These are phyloP conservation scores for Dendrobium officinale DNA, from an alignment of 106 monocot genomes.

Conservation along the genomic window DNA sequence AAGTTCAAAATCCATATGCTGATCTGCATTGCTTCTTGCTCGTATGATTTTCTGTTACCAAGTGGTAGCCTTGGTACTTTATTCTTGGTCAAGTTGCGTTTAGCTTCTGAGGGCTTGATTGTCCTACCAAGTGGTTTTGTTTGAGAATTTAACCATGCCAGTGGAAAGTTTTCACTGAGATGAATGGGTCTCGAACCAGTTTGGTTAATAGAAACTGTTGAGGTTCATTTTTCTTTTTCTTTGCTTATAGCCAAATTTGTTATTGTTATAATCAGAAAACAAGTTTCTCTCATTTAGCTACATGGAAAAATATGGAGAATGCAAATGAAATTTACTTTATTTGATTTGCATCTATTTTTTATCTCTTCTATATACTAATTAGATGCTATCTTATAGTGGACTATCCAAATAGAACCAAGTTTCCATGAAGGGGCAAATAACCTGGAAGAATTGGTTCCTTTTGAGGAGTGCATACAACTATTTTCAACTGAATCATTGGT, in stretches of 20 bases:
- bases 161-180: neutral
- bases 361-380: neutral
- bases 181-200: neutral
- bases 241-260: neutral
- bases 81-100: neutral
- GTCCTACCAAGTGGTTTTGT: neutral
- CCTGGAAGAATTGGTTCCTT: conserved; percentile 77
- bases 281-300: neutral
- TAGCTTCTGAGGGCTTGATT: neutral
- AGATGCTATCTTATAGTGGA: conserved; percentile 44
- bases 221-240: neutral
- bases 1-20: neutral
- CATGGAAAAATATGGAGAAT: neutral
- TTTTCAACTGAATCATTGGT: conserved; percentile 61
- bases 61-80: neutral
- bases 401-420: conserved; percentile 69
- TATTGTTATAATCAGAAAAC: neutral
- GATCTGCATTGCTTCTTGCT: neutral
- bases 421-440: conserved; percentile 94
- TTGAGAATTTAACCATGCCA: neutral
- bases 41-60: neutral
- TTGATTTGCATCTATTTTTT: neutral
- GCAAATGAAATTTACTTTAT: neutral
- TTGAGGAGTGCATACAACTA: conserved; percentile 87
- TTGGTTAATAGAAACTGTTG: neutral